Conservation (phyloP, 768 basidiomycete species). For the Amanita jacksonii region DNA sequence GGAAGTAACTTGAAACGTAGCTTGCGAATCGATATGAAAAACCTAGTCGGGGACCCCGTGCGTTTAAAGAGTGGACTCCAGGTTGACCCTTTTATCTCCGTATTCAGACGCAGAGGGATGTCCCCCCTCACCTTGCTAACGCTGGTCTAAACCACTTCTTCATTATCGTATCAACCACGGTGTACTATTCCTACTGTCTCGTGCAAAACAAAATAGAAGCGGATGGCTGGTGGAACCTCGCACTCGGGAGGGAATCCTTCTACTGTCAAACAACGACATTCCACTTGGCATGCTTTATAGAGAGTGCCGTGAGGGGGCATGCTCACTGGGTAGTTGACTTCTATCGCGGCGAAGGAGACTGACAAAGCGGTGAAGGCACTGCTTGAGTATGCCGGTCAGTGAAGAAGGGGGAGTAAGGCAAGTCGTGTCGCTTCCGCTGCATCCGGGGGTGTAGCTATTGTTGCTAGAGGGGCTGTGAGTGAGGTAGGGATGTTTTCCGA, state of each 20-base stretch:
- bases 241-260: constrained; percentile 29
- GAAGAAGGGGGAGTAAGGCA: not conserved
- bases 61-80: not conserved
- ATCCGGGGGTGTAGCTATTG: constrained; percentile 12
- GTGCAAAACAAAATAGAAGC: constrained; percentile 40
- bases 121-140: too few relatives aligned
- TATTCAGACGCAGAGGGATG: too few relatives aligned
- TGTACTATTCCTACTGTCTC: constrained; percentile 42
- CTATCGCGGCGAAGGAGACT: constrained; percentile 40
- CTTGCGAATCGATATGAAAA: constrained; percentile 73
- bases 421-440: not conserved
- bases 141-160: constrained; percentile 32
- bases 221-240: constrained; percentile 54
- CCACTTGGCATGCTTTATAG: constrained; percentile 51
- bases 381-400: too few relatives aligned
- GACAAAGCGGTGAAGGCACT: constrained; percentile 23
- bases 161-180: constrained; percentile 30
- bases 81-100: constrained; percentile 87
- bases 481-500: constrained; percentile 34
- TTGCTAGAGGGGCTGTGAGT: constrained; percentile 21
- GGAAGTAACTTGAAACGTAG: too few relatives aligned
- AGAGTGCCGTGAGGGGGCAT: constrained; percentile 44
- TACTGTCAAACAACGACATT: constrained; percentile 7
- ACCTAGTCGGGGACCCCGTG: constrained; percentile 70
- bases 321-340: constrained; percentile 57